Percentiles rank a stretch among this genome's conserved stretches.
phyloP scores from a whole-genome alignment of 176 grass and related monocot genomes.

The Triticum urartu region DNA sequence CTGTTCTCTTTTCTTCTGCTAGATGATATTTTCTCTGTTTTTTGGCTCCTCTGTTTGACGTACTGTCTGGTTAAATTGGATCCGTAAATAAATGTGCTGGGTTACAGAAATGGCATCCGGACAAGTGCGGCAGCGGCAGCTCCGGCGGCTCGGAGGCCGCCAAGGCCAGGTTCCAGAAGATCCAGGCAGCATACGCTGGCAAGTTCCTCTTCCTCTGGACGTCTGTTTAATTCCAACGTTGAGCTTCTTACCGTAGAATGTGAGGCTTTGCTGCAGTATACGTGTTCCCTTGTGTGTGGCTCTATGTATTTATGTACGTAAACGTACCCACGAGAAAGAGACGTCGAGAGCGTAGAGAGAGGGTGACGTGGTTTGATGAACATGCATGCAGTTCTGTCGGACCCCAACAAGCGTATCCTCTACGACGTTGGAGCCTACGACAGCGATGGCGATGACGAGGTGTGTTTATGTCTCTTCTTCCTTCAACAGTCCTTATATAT shows the following conservation, averaged over 20 bases:
- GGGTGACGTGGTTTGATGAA: not conserved
- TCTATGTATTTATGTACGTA: not conserved
- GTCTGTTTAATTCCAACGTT: too few species aligned
- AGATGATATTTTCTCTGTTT: too few species aligned
- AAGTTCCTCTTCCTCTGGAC: not conserved
- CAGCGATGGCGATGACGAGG: slow-evolving; percentile 34
- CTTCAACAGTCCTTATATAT: not conserved
- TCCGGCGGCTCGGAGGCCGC: slow-evolving; percentile 30
- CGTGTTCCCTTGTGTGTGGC: too few species aligned
- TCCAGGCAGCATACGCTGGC: slow-evolving; percentile 68
- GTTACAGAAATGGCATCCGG: slow-evolving; percentile 64
- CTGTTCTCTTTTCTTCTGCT: too few species aligned
- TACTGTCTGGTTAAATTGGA: too few species aligned
- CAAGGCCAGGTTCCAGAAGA: slow-evolving; percentile 65
- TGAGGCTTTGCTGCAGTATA: not conserved
- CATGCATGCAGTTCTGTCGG: slow-evolving; percentile 52
- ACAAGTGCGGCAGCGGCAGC: slow-evolving; percentile 33
- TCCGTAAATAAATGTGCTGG: too few species aligned
- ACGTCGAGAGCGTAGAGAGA: not conserved
- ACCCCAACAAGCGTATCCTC: slow-evolving; percentile 68
- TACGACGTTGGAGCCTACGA: slow-evolving; percentile 73
- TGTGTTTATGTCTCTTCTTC: not conserved
- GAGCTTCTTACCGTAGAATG: not conserved
- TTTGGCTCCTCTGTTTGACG: too few species aligned
- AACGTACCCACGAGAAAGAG: not conserved